Percentiles rank a stretch among this genome's conserved stretches.
Evolutionary conservation across 2,329 filamentous ascomycete genomes (phyloP).

Genomic region (Ploettnerulaceae sp.): DNA sequence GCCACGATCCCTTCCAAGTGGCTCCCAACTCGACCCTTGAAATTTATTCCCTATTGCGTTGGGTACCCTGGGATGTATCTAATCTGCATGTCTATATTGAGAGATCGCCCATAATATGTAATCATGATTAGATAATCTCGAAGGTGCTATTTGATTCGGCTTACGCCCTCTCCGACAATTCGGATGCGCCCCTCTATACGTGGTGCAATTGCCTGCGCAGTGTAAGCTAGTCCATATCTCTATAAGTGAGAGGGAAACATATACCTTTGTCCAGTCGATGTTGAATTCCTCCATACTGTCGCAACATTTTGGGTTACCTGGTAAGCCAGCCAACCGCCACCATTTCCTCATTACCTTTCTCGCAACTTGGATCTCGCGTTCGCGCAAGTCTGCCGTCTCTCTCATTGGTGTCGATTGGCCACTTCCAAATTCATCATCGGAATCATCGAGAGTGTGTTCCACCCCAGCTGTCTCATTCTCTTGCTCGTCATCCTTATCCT

Average conservation of each 20-base stretch:
- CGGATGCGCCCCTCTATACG: constrained; percentile 12
- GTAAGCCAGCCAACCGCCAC: constrained; percentile 14
- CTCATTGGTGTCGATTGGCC: neutral
- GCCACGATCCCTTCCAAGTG: no score
- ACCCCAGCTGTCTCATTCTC: neutral
- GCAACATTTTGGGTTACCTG: constrained; percentile 11
- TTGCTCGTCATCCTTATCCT: neutral
- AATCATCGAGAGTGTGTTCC: constrained; percentile 8
- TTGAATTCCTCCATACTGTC: constrained; percentile 11
- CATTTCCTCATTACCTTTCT: constrained; percentile 16
- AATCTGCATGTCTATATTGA: no score
- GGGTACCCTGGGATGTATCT: neutral
- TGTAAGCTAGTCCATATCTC: neutral
- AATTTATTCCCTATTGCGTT: no score
- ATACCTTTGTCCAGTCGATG: constrained; percentile 14
- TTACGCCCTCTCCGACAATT: neutral
- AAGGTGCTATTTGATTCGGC: constrained; percentile 2
- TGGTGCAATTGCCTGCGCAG: constrained; percentile 12
- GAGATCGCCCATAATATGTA: neutral
- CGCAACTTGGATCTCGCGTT: constrained; percentile 12
- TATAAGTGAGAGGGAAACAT: neutral
- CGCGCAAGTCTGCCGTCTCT: neutral
- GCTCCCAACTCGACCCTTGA: no score
- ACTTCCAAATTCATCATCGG: constrained; percentile 4
- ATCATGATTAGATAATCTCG: neutral